phyloP scores from a whole-genome alignment of 2,329 filamentous ascomycete species.

The Aspergillus proliferans region DNA sequence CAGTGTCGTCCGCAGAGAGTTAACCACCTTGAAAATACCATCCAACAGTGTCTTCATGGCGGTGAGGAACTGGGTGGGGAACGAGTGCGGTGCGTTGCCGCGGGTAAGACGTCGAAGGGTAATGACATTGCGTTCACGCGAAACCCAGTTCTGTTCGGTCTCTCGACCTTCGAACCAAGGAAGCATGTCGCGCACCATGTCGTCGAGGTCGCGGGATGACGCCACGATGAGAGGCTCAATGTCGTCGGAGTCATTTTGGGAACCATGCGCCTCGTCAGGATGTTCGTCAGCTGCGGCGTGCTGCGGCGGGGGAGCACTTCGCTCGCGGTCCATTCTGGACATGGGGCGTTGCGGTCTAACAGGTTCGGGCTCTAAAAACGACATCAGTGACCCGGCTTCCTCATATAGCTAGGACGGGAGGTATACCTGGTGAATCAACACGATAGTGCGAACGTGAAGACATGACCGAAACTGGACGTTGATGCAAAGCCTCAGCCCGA shows the following conservation, averaged over 20 bases:
- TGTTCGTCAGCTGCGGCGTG: not conserved
- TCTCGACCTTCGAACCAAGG: slow-evolving; percentile 80
- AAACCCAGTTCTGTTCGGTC: slow-evolving; percentile 84
- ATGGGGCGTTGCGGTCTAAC: not conserved
- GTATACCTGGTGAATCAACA: slow-evolving; percentile 10
- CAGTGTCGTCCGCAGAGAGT: slow-evolving; percentile 79
- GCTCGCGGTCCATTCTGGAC: not conserved
- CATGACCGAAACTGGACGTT: slow-evolving; percentile 25
- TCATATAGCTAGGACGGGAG: too few relatives aligned
- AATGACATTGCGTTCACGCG: slow-evolving; percentile 71
- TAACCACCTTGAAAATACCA: slow-evolving; percentile 79
- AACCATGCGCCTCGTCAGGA: not conserved
- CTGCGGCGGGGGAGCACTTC: not conserved
- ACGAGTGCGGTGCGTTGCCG: slow-evolving; percentile 77
- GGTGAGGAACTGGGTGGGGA: slow-evolving; percentile 61
- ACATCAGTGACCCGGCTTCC: not conserved
- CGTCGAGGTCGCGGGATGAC: slow-evolving; percentile 80
- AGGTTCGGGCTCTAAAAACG: not conserved
- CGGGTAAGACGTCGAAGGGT: slow-evolving; percentile 72
- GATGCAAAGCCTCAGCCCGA: slow-evolving; percentile 16
- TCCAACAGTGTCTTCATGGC: slow-evolving; percentile 71
- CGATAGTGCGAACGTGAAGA: slow-evolving; percentile 21
- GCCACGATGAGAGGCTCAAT: slow-evolving; percentile 80
- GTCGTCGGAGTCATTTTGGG: slow-evolving; percentile 40
- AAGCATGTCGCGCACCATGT: slow-evolving; percentile 75